Conservation (phyloP, 176 grass and related monocot genomes). For the Bothriochloa decipiens region DNA sequence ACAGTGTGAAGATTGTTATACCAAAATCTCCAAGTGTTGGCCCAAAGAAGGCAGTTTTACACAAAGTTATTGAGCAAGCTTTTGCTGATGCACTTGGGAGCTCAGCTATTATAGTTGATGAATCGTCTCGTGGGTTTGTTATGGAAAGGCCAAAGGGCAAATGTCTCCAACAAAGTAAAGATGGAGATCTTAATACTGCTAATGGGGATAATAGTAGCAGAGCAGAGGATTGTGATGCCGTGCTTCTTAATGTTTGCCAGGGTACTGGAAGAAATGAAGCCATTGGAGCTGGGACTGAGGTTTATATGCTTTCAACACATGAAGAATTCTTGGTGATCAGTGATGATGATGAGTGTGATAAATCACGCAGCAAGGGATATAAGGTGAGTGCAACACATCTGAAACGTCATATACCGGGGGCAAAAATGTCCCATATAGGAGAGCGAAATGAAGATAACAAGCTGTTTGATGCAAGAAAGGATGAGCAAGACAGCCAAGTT, state of each 20-base stretch:
- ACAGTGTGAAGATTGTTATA: background rate
- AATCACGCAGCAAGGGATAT: background rate
- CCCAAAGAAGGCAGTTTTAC: background rate
- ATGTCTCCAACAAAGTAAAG: constrained; percentile 21
- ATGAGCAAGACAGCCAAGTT: background rate
- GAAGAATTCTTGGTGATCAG: constrained; percentile 31
- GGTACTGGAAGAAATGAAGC: constrained; percentile 13
- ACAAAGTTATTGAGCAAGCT: background rate
- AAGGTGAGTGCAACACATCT: background rate
- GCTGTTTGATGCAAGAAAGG: background rate
- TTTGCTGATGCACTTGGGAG: background rate
- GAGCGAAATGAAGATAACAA: background rate
- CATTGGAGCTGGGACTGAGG: background rate
- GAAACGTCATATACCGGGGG: background rate
- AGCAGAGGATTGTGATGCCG: background rate
- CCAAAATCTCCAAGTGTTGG: constrained; percentile 5
- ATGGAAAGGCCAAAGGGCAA: background rate
- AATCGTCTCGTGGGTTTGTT: background rate
- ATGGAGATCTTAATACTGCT: background rate
- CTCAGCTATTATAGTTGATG: background rate
- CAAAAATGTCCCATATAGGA: background rate
- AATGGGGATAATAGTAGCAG: constrained; percentile 9
- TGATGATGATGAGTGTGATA: constrained; percentile 11
- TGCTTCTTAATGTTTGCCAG: background rate
- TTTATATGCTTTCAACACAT: constrained; percentile 24